A percentile compares a stretch with the other conserved stretches of the same genome.
Conservation (phyloP, 495 filamentous ascomycete genomes). For the Bryoglossum gracile region DNA sequence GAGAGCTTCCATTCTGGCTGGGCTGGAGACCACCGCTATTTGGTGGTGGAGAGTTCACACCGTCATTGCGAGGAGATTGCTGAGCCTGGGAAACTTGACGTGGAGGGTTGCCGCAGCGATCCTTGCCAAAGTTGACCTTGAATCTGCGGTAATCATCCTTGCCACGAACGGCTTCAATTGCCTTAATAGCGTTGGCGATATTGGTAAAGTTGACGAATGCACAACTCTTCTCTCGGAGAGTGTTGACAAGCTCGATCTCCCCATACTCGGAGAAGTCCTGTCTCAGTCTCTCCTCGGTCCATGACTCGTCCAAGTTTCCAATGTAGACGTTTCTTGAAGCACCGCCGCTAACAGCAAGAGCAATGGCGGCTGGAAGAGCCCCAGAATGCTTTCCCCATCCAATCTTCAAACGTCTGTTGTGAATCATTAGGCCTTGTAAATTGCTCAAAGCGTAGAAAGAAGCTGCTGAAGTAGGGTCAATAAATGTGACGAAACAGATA, state of each 20-base stretch:
- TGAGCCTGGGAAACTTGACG: constrained; percentile 62
- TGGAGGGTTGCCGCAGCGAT: constrained; percentile 93
- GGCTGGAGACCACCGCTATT: constrained; percentile 29
- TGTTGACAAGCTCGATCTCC: constrained; percentile 96
- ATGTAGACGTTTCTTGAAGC: constrained; percentile 97
- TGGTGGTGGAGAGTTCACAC: constrained; percentile 59
- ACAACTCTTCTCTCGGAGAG: constrained; percentile 95
- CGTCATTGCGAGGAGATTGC: constrained; percentile 42
- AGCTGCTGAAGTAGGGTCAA: constrained; percentile 94
- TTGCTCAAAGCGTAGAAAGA: constrained; percentile 98
- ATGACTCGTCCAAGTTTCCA: constrained; percentile 93
- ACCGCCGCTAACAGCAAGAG: constrained; percentile 89
- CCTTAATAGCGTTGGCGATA: constrained; percentile 98
- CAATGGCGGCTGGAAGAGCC: constrained; percentile 92
- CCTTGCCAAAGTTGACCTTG: constrained; percentile 99
- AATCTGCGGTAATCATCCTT: constrained; percentile 96
- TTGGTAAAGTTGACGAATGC: constrained; percentile 99
- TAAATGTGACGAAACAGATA: constrained; percentile 99
- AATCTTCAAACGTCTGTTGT: constrained; percentile 95
- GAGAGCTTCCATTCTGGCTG: constrained; percentile 53
- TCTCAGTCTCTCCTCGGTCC: constrained; percentile 89
- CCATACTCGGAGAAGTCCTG: constrained; percentile 98
- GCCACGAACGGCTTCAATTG: constrained; percentile 89
- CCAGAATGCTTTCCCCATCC: constrained; percentile 99
- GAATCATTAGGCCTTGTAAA: constrained; percentile 96